Base-by-base conservation (phyloP, 2,329 filamentous ascomycete species). In the Arthrobotrys pseudoclavata region DNA sequence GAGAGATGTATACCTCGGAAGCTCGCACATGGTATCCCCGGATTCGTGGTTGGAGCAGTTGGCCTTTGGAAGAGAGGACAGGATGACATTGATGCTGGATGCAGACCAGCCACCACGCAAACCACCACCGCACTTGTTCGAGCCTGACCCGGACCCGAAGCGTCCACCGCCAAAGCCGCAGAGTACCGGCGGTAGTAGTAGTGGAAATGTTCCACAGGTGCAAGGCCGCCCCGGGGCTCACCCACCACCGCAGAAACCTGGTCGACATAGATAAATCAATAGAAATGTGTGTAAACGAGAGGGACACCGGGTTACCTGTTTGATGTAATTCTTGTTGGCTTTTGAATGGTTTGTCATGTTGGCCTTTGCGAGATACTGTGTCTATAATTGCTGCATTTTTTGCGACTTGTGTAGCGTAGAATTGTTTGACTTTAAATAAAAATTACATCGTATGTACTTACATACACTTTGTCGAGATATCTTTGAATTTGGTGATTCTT, bases 1-100 rank as follows among this genome's bases (percentile, higher is more conserved):
- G 64, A 89, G 91, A 79, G 96, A 99, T 81, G 86, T 98, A n/a
- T 92, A 96, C 83, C 88, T 99, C 4, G 89, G 91, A 18, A 96
- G 93, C 0, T 94, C 92, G 24, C 96, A 99, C 83, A 97, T 99
- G 94, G 86, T 97, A 55, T 96, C 91, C 0, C 95, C 96, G 0
- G 86, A 89, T 48, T 86, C 96, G 20, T 99, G 94, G 83, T 84
- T 97, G 37, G 90, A 92, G 45, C 94, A 98, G 83, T 85, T 97
- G 1, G 88, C 89, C 18, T 94, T 97, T 82, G 86, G 98, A 13
- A 91, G 90, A 77, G 87, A 89, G 40, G 91, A 94, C 81, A 91
- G 91, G 82, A 88, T 92, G 64, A 88, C 89, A 53, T 87, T 99
- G 15, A 90, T 93, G 81, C 88, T 99, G 4, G 96, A 95, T 0